These are phyloP conservation scores for Periglandula ipomoeae DNA, from an alignment of 2,329 filamentous ascomycete species.

Conservation along the genomic window DNA sequence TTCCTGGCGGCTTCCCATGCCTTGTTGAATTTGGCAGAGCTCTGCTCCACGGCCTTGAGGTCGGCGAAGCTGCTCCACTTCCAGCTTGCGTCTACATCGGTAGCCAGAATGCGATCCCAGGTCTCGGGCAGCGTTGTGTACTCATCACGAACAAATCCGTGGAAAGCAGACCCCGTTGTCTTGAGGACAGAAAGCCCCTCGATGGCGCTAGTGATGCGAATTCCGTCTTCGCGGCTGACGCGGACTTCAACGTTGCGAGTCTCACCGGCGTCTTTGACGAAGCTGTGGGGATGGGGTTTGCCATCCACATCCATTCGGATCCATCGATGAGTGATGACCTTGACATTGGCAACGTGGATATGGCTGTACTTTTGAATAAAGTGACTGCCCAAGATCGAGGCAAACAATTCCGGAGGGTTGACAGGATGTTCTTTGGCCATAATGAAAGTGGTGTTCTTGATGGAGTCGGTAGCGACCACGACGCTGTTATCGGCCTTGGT, in stretches of 20 bases:
- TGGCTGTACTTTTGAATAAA: conserved; percentile 83
- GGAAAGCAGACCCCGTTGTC: conserved; percentile 92
- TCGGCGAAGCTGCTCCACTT: conserved; percentile 65
- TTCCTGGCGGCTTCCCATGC: conserved; percentile 70
- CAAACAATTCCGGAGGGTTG: conserved; percentile 87
- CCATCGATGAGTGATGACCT: conserved; percentile 82
- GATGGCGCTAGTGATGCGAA: conserved; percentile 70
- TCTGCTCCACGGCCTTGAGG: conserved; percentile 57
- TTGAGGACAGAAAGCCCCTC: conserved; percentile 82
- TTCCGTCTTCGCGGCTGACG: conserved; percentile 57
- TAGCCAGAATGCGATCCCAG: conserved; percentile 92
- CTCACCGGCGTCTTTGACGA: conserved; percentile 83
- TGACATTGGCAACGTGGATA: conserved; percentile 76
- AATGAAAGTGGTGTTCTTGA: conserved; percentile 97
- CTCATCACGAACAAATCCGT: conserved; percentile 87
- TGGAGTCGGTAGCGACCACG: conserved; percentile 91
- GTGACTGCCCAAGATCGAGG: conserved; percentile 73
- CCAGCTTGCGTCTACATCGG: conserved; percentile 83
- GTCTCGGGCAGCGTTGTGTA: conserved; percentile 86
- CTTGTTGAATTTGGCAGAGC: conserved; percentile 60
- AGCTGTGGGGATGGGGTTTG: conserved; percentile 88
- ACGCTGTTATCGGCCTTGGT: conserved; percentile 90
- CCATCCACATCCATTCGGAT: conserved; percentile 80
- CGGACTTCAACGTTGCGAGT: conserved; percentile 73
- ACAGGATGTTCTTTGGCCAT: conserved; percentile 90